Percentiles rank a stretch among this genome's conserved stretches.
phyloP scores from a whole-genome alignment of 306 rosid species.

The Quercus mongolica region DNA sequence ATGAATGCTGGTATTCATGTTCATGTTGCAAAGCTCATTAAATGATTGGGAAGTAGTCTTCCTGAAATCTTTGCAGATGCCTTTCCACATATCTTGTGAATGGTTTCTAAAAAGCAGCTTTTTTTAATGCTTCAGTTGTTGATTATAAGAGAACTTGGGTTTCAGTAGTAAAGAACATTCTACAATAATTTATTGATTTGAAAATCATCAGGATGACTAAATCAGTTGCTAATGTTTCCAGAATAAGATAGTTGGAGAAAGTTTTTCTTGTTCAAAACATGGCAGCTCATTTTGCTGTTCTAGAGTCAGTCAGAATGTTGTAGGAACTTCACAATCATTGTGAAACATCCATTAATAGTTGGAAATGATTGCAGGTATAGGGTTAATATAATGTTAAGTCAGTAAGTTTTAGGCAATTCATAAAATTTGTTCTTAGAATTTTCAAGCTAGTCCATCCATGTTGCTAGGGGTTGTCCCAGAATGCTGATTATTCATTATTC shows the following conservation, averaged over 20 bases:
- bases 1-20: neutral
- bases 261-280: neutral
- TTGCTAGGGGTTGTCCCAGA: constrained; percentile 12
- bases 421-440: neutral
- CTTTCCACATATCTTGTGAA: neutral
- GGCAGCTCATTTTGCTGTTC: neutral
- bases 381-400: neutral
- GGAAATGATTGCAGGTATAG: neutral
- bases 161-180: neutral
- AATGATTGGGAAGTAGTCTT: neutral
- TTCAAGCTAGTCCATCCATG: constrained; percentile 2
- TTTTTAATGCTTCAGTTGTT: neutral
- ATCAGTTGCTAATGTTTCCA: neutral
- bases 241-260: neutral
- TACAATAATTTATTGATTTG: neutral
- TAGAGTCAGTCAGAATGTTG: neutral
- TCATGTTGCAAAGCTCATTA: neutral
- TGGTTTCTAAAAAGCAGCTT: neutral
- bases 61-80: neutral
- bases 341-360: neutral
- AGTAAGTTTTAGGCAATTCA: neutral
- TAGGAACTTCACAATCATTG: neutral
- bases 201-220: neutral
- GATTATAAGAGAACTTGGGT: neutral
- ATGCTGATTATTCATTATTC: constrained; percentile 24